Evolutionary conservation across 495 filamentous ascomycete genomes (phyloP), one percentile per base, ranked within the genome.

Genomic region (Schizothecium vesticola): DNA sequence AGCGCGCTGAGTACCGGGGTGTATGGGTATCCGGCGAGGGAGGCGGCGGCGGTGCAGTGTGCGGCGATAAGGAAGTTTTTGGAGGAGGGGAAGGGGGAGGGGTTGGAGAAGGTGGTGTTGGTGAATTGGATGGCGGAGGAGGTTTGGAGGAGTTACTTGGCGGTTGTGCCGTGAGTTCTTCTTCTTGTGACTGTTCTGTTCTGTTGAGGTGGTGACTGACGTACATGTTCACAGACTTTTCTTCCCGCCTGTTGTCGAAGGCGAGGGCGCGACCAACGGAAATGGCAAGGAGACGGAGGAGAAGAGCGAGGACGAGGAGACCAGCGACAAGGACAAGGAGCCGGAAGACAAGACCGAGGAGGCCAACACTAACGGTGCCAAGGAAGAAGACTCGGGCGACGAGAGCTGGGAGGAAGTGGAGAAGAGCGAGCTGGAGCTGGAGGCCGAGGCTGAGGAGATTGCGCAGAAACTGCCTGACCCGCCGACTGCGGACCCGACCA

Each of bases 1-100:
- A 84, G 86, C 25, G 89, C 87, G 36, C 79, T 99, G 61, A 95
- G 92, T 71, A 97, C 94, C 11, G 95, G 95, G 1, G 75, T 96
- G 0, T 98, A 96, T 75, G 92, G 93, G 8, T 99, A 96, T 75
- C 94, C 94, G 4, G 90, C 86, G 72, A 67, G 73, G 3, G 82
- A 88, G 31, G 95, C 94, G 16, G 92, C 92, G 1, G 72, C 79
- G 23, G 82, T 86, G 56, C 95, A 91, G 2, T 77, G 90, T 63
- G 79, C 83, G 36, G 87, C 91, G 12, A 89, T 96, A 21, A 87
- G 89, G 61, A 76, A 81, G 29, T 97, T 92, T 73, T 73, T 98
- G 67, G 57, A 89, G 22, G 76, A 81, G 21, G 78, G 84, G 16
- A 77, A 84, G 24, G 88, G 85, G 23, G 72, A 78, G 26, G 80